Base-by-base conservation (phyloP, 208 protist species). In the Acanthamoeba rhysodes region DNA sequence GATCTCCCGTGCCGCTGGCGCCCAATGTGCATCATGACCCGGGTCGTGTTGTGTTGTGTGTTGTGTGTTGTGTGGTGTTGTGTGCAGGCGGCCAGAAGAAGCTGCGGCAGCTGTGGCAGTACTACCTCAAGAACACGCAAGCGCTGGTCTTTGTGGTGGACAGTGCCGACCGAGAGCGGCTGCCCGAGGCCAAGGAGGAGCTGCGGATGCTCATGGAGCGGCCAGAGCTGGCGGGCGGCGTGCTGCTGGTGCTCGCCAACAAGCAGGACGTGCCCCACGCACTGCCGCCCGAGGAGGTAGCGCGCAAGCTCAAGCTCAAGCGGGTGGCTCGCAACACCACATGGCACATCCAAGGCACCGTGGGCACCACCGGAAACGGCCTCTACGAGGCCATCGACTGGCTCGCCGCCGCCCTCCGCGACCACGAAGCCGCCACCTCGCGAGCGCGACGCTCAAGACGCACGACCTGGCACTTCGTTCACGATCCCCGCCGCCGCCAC, bases 131-230 rank as follows among this genome's bases (percentile, higher is more conserved):
- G 78, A 98, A 98, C 87, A 98, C 98, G 48, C 97, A 98, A 68
- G 98, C 97, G 32, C 59, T 99, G 12, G 98, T 99, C 66, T 99
- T 98, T 80, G 98, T 99, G 27, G 97, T 99, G 22, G 98, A 99
- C 93, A 97, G 96, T 14, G 98, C 97, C 95, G 98, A 99, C 92
- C 90, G 95, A 55, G 97, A 98, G 34, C 96, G 98, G 57, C 97
- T 98, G 34, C 91, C 95, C 57, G 97, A 98, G 76, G 97, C 97
- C 4, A 45, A 53, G 37, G 78, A 96, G 18, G 97, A 98, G 94
- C 95, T 98, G 24, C 96, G 98, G 95, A 95, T 96, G 32, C 98
- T 99, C 94, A 76, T 99, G 68, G 92, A 95, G 27, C 98, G 99
- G 80, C 96, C 98, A 41, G 98, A 99, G 93, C 98, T 99, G 72